These are phyloP conservation scores for Cercis canadensis DNA, from an alignment of 306 rosid genomes.

Conservation along the genomic window DNA sequence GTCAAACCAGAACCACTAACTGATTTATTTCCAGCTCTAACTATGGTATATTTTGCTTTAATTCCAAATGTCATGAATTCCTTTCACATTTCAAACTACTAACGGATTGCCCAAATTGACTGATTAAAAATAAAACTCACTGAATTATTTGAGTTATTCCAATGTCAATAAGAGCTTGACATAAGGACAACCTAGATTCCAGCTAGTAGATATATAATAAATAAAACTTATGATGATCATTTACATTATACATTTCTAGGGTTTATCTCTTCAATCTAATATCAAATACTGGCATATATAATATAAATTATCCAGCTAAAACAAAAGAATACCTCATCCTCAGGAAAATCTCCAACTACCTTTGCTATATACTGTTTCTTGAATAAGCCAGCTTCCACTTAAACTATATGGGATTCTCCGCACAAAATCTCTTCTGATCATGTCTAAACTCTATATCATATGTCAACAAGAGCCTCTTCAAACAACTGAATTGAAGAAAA, in stretches of 20 bases:
- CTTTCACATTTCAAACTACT: neutral
- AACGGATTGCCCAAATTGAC: neutral
- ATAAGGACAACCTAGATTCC: neutral
- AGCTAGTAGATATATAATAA: neutral
- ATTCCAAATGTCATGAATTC: neutral
- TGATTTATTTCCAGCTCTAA: constrained; percentile 12
- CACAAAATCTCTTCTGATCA: too few species aligned
- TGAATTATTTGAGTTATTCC: neutral
- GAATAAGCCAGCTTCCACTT: constrained; percentile 62
- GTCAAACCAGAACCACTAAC: too few species aligned
- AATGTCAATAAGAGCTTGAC: neutral
- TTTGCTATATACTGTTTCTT: constrained; percentile 69
- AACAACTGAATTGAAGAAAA: too few species aligned
- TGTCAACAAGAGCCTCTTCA: too few species aligned
- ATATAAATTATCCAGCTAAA: constrained; percentile 3
- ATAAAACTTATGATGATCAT: too few species aligned
- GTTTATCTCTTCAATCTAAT: too few species aligned
- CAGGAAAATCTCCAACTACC: constrained; percentile 66
- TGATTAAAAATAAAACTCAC: neutral
- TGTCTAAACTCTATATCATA: too few species aligned
- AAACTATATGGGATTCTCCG: too few species aligned
- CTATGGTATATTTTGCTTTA: neutral
- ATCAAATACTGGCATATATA: too few species aligned
- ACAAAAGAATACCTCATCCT: constrained; percentile 50
- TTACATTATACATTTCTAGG: too few species aligned